A percentile compares a stretch with the other conserved stretches of the same genome.
Evolutionary conservation across 352 stramenopile species (phyloP).

Genomic region (Globisporangium alternatum): DNA sequence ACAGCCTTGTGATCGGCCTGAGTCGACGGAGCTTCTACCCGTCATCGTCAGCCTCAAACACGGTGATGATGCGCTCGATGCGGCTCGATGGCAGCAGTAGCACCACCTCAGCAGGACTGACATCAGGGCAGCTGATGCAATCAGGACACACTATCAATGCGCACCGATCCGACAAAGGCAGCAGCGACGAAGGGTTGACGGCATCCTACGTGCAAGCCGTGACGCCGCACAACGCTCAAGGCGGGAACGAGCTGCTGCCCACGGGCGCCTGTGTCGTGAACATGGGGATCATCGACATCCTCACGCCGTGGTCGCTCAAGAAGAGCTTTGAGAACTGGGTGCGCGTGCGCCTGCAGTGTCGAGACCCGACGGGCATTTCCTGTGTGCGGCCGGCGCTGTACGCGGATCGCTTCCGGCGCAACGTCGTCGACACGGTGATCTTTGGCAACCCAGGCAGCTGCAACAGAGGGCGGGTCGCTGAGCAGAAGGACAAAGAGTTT

Average conservation of each 20-base stretch:
- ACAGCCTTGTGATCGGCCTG: slow-evolving; percentile 94
- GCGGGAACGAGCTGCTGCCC: slow-evolving; percentile 42
- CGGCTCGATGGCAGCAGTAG: slow-evolving; percentile 16
- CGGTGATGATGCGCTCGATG: slow-evolving; percentile 22
- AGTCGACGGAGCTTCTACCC: slow-evolving; percentile 51
- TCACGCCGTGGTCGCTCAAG: slow-evolving; percentile 93
- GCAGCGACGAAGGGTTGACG: slow-evolving; percentile 30
- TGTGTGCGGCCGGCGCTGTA: slow-evolving; percentile 82
- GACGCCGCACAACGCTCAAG: slow-evolving; percentile 37
- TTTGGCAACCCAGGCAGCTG: slow-evolving; percentile 52
- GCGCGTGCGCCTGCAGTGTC: slow-evolving; percentile 75
- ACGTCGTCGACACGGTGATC: slow-evolving; percentile 83
- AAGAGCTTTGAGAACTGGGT: slow-evolving; percentile 92
- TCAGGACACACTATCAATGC: neutral
- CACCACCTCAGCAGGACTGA: neutral
- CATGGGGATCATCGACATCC: slow-evolving; percentile 97
- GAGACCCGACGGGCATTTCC: slow-evolving; percentile 75
- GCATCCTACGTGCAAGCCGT: slow-evolving; percentile 47
- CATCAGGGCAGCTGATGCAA: neutral
- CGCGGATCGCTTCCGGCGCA: slow-evolving; percentile 78
- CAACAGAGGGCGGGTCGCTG: slow-evolving; percentile 24
- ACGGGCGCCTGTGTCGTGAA: slow-evolving; percentile 84
- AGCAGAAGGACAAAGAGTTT: slow-evolving; percentile 47
- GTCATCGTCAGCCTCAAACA: slow-evolving; percentile 26
- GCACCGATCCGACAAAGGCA: slow-evolving; percentile 19